Evolutionary conservation across 768 basidiomycete species (phyloP), one percentile per base, ranked within the genome.

Genomic region (Suillus brevipes): DNA sequence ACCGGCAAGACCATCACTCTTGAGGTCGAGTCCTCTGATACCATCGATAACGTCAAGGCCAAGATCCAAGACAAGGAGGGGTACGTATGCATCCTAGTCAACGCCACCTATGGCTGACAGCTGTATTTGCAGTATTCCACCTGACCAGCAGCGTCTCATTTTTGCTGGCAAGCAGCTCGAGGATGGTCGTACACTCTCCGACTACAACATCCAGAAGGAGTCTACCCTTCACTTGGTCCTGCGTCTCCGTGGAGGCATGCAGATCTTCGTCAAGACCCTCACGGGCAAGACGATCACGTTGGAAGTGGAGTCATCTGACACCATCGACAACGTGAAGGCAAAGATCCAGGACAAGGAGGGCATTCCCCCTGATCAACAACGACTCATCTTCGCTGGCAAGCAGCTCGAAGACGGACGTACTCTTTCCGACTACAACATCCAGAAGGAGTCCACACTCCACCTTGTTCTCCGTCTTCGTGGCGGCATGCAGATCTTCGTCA

Each of bases 101-200:
- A 18, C 4, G 12, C 10, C 6, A 42, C 3, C 4, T 4, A 1
- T 5, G 1, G 3, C 18, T 59, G 25, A 59, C 18, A 6, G 10
- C 31, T 20, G 5, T 36, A 6, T 16, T 18, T 60, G 34, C 31
- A 62, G 63, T 61, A 63, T 63, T 25, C 60, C 63, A 50, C 90
- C 89, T 70, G 92, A 95, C 80, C 93, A 94, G 79, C 94, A 96
- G 81, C 92, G 95, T 71, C 80, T 97, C 78, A 96, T 97, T 83
- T 97, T 97, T 75, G 95, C 94, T 65, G 95, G 95, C 72, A 96
- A 97, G 83, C 95, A 96, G 81, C 89, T 98, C 70, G 95, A 97
- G 82, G 95, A 98, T 80, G 95, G 95, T 68, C 90, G 94, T 77
- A 96, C 91, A 65, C 88, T 94, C 66, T 88, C 83, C 75, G 92